Base-by-base conservation (phyloP, 768 basidiomycete genomes). In the Favolaschia claudopus region DNA sequence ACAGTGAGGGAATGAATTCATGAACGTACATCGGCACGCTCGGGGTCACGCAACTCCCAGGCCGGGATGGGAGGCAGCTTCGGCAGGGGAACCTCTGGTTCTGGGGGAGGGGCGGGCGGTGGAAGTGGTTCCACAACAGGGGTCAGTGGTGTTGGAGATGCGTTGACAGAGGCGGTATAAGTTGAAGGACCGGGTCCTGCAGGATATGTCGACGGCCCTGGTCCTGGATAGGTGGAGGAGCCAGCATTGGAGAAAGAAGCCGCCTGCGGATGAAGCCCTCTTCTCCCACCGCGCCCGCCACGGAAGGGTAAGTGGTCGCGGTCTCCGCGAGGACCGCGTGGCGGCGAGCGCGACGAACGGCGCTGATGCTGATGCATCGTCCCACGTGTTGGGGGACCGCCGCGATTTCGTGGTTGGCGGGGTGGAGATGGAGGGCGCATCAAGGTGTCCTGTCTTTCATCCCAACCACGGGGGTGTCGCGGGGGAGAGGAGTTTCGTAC, bases 321-420 rank as follows among this genome's bases (percentile, higher is more conserved):
- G 33, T 55, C 52, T n/a, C 50, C 52, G 8, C 63, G 77, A 38
- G 79, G 80, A 2, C 76, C 79, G 53, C 76, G 72, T 19, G 80
- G 78, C 12, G 79, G 80, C 5, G 78, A 78, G 28, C 74, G 76
- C 32, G 70, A 64, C 34, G 45, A 20, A 32, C 70, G 67, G 45
- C 61, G 64, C 13, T 67, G 66, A 39, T 68, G 64, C 13, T 67
- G 66, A 39, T 68, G 60, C 56, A 57, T 37, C 5, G 45, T 38
- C 7, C 53, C 60, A 9, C 63, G 64, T 9, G 40, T 34, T 14
- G 57, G 60, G 22, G 55, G 51, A 28, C 56, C 62, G 42, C 64
- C 62, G 9, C 60, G 71, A 63, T 31, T 72, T 66, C 58, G 63
- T 65, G 45, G 69, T 65, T 34, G 69, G 68, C 42, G 69, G 55